A percentile compares a stretch with the other conserved stretches of the same genome.
phyloP scores from a whole-genome alignment of 371 early-diverging fungal species.

The Mucor saturninus region DNA sequence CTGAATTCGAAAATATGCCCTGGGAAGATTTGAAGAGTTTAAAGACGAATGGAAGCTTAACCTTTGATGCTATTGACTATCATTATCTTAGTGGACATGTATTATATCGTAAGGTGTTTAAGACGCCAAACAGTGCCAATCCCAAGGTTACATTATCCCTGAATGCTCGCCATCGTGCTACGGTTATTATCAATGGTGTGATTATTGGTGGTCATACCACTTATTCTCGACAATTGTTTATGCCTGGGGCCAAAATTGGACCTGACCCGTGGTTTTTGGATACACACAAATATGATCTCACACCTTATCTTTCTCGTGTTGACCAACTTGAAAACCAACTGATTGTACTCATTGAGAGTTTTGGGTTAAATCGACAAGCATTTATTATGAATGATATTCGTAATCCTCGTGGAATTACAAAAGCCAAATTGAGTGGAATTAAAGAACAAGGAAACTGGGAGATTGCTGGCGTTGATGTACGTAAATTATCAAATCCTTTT shows the following conservation, averaged over 20 bases:
- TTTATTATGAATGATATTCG: constrained; percentile 79
- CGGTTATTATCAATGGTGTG: constrained; percentile 70
- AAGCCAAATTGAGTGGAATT: constrained; percentile 58
- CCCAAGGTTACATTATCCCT: constrained; percentile 52
- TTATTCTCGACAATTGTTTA: constrained; percentile 65
- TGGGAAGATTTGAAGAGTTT: constrained; percentile 49
- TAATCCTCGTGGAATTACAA: constrained; percentile 77
- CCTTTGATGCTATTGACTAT: constrained; percentile 60
- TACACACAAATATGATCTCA: constrained; percentile 50
- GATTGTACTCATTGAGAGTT: constrained; percentile 76
- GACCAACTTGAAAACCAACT: constrained; percentile 58
- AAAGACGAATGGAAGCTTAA: constrained; percentile 11
- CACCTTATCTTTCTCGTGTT: constrained; percentile 30
- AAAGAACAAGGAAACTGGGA: constrained; percentile 53
- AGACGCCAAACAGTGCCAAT: constrained; percentile 23
- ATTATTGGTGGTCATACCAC: constrained; percentile 81
- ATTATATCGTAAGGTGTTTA: constrained; percentile 57
- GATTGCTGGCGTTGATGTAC: constrained; percentile 82
- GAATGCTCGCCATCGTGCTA: constrained; percentile 75
- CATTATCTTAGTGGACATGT: constrained; percentile 71
- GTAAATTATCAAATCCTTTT: constrained; percentile 57
- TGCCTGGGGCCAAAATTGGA: constrained; percentile 74
- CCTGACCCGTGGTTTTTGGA: constrained; percentile 71
- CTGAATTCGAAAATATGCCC: constrained; percentile 39
- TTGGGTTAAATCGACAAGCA: constrained; percentile 77